A percentile compares a stretch with the other conserved stretches of the same genome.
phyloP scores from a whole-genome alignment of 2,329 filamentous ascomycete species.

The Chrysosporium queenslandicum region DNA sequence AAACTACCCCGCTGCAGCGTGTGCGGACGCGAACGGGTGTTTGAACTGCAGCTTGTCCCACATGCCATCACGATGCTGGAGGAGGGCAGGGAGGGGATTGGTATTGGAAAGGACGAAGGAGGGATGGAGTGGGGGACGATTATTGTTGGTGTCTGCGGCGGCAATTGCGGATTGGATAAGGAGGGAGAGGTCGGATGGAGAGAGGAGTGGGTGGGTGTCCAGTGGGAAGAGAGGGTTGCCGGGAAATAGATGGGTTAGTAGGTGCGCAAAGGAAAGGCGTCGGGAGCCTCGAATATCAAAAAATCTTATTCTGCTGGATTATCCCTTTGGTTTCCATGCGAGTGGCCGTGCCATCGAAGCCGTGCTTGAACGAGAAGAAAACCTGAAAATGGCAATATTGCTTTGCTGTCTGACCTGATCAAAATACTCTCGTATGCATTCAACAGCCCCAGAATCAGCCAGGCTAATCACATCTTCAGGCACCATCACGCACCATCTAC shows the following conservation, averaged over 20 bases:
- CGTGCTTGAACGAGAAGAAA: neutral
- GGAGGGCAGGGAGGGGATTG: constrained; percentile 52
- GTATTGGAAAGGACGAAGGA: constrained; percentile 50
- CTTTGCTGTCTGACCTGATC: constrained; percentile 3
- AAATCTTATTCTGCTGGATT: neutral
- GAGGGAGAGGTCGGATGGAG: constrained; percentile 63
- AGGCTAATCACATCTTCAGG: no score
- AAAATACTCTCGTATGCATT: no score
- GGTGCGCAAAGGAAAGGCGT: neutral
- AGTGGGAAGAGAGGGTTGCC: constrained; percentile 71
- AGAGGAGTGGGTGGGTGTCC: constrained; percentile 96
- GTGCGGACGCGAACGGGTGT: constrained; percentile 66
- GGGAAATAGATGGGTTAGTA: constrained; percentile 9
- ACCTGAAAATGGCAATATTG: neutral
- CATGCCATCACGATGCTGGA: constrained; percentile 85
- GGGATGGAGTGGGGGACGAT: constrained; percentile 99
- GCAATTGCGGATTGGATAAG: constrained; percentile 59
- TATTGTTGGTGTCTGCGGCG: constrained; percentile 71
- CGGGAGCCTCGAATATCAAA: neutral
- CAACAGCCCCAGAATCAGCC: no score
- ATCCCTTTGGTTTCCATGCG: neutral
- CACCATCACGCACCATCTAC: no score
- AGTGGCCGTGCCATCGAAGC: neutral
- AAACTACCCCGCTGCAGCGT: constrained; percentile 64
- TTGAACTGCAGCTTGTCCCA: constrained; percentile 87